phyloP scores from a whole-genome alignment of 495 filamentous ascomycete genomes.

The Penicillium subrubescens region DNA sequence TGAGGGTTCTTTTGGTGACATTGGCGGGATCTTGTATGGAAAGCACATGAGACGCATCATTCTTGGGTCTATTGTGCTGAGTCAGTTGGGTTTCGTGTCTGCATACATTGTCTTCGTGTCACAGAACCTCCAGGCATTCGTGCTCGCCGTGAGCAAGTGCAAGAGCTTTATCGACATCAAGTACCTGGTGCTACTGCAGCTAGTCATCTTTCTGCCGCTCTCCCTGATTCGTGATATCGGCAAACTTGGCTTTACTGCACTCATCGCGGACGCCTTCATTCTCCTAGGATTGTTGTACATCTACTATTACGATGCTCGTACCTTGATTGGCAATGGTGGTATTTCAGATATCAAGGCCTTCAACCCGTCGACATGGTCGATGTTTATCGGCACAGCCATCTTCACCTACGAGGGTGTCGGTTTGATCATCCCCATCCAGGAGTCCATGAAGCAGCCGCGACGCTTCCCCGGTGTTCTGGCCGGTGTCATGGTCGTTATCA shows the following conservation, averaged over 20 bases:
- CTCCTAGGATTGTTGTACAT: constrained; percentile 88
- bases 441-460: constrained; percentile 86
- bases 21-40: constrained; percentile 89
- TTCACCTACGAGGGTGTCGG: constrained; percentile 99
- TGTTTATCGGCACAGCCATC: constrained; percentile 97
- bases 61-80: constrained; percentile 85
- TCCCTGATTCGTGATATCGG: constrained; percentile 93
- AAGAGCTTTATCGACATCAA: constrained; percentile 79
- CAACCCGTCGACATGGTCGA: constrained; percentile 86
- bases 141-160: constrained; percentile 81
- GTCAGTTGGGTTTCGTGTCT: constrained; percentile 91
- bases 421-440: constrained; percentile 98
- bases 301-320: constrained; percentile 91
- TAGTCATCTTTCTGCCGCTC: constrained; percentile 89
- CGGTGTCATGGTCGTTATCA: constrained; percentile 91
- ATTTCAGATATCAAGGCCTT: constrained; percentile 82
- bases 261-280: constrained; percentile 93
- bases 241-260: constrained; percentile 86
- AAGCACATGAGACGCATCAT: constrained; percentile 86
- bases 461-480: constrained; percentile 88
- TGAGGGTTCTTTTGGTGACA: constrained; percentile 91
- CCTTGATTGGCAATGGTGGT: constrained; percentile 74
- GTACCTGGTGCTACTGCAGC: constrained; percentile 87
- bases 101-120: constrained; percentile 99
- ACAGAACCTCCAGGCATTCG: constrained; percentile 93